Evolutionary conservation across 129 eudicot genomes (phyloP).

Genomic region (Helianthus tuberosus): DNA sequence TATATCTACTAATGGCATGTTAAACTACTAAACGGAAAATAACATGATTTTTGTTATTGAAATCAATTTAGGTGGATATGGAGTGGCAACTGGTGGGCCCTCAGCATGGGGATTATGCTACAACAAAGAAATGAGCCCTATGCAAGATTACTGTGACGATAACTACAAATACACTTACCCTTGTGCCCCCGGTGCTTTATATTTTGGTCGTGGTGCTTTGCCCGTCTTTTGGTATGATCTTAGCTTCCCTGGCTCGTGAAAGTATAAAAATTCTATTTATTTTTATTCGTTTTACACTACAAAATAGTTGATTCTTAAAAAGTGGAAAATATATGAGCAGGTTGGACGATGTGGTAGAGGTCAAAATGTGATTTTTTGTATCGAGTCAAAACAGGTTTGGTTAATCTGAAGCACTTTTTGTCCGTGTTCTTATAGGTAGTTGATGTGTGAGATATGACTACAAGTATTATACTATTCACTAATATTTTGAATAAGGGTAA

Average conservation of each 20-base stretch:
- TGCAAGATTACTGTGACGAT: slow-evolving; percentile 84
- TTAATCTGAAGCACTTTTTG: background rate
- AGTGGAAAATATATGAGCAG: background rate
- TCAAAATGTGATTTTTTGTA: background rate
- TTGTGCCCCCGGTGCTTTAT: slow-evolving; percentile 88
- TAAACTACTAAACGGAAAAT: slow-evolving; percentile 15
- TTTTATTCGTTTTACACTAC: background rate
- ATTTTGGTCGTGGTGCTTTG: slow-evolving; percentile 96
- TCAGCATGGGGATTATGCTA: slow-evolving; percentile 94
- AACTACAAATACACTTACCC: slow-evolving; percentile 77
- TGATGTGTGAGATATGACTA: background rate
- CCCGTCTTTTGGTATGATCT: slow-evolving; percentile 77
- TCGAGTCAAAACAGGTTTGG: slow-evolving; percentile 2
- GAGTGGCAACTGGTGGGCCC: slow-evolving; percentile 97
- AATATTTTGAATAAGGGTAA: background rate
- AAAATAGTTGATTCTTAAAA: background rate
- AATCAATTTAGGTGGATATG: slow-evolving; percentile 78
- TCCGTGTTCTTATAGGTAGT: background rate
- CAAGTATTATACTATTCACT: background rate
- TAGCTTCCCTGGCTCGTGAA: background rate
- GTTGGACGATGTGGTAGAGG: background rate
- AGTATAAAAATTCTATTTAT: background rate
- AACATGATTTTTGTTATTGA: slow-evolving; percentile 10
- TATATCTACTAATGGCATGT: background rate
- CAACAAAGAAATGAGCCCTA: slow-evolving; percentile 91